Evolutionary conservation across 352 stramenopile species (phyloP).

Genomic region (Globisporangium nunn): DNA sequence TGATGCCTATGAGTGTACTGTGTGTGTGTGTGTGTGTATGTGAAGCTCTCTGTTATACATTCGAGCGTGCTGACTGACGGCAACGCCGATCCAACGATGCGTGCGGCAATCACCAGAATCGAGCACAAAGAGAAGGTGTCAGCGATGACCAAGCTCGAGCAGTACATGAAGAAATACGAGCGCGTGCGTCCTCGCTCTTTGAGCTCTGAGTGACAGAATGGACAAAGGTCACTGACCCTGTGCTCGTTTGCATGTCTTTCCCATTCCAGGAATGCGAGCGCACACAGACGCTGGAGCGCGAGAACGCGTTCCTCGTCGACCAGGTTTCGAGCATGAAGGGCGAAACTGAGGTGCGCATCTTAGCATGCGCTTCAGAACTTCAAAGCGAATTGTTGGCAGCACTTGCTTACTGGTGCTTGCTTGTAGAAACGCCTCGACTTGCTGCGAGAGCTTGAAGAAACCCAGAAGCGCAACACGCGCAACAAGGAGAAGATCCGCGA

Average conservation of each 20-base stretch:
- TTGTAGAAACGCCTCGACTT: slow-evolving; percentile 54
- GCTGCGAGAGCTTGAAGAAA: slow-evolving; percentile 58
- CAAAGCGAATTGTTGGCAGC: not conserved
- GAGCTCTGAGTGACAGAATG: not conserved
- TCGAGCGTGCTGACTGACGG: not conserved
- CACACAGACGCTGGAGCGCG: slow-evolving; percentile 45
- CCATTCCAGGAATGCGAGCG: slow-evolving; percentile 40
- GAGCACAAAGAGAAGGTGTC: slow-evolving; percentile 70
- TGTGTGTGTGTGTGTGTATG: not conserved
- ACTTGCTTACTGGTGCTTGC: not conserved
- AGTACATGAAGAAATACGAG: slow-evolving; percentile 81
- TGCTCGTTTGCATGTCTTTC: not conserved
- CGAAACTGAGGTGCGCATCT: slow-evolving; percentile 40
- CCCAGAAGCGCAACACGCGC: slow-evolving; percentile 55
- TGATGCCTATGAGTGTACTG: not conserved
- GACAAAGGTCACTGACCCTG: not conserved
- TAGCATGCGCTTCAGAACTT: not conserved
- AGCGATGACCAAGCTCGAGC: slow-evolving; percentile 54
- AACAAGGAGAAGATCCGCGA: slow-evolving; percentile 71
- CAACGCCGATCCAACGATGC: not conserved
- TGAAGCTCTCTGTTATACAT: not conserved
- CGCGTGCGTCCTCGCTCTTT: slow-evolving; percentile 13
- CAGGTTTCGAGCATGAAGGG: slow-evolving; percentile 68
- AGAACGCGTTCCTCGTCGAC: slow-evolving; percentile 63
- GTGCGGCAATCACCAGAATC: slow-evolving; percentile 14